These are phyloP conservation scores for Hypomontagnella submonticulosa DNA, from an alignment of 495 filamentous ascomycete genomes.

Conservation along the genomic window DNA sequence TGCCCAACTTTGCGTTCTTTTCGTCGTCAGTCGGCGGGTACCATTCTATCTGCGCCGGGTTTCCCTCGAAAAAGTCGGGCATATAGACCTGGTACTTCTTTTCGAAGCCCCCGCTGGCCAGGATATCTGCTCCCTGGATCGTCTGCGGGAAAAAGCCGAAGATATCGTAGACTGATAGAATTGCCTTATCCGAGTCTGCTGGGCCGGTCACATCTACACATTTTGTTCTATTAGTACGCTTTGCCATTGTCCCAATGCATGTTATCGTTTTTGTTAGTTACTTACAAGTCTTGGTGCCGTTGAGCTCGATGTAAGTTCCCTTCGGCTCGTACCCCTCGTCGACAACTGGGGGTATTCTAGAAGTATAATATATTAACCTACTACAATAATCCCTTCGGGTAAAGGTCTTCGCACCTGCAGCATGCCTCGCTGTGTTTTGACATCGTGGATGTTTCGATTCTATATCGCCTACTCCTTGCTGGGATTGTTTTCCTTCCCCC, in stretches of 20 bases:
- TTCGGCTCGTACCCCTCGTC: conserved; percentile 68
- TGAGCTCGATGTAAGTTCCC: conserved; percentile 69
- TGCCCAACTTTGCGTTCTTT: conserved; percentile 26
- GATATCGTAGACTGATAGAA: conserved; percentile 67
- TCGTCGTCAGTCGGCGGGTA: conserved; percentile 36
- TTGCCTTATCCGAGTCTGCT: conserved; percentile 61
- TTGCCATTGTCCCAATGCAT: too few relatives aligned
- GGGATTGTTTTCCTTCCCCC: not conserved
- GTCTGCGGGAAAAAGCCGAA: conserved; percentile 68
- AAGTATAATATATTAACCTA: not conserved
- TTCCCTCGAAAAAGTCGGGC: conserved; percentile 67
- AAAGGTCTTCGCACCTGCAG: conserved; percentile 10
- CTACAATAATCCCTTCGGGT: not conserved
- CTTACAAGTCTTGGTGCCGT: conserved; percentile 72
- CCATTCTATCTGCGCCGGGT: conserved; percentile 47
- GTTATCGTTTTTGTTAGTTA: not conserved
- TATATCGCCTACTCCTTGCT: not conserved
- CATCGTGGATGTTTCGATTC: conserved; percentile 3
- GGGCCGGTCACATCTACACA: conserved; percentile 64
- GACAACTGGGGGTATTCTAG: conserved; percentile 62
- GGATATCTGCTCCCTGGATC: conserved; percentile 68
- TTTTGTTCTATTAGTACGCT: too few relatives aligned
- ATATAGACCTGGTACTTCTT: conserved; percentile 65
- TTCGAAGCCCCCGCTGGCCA: conserved; percentile 57
- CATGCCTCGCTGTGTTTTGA: conserved; percentile 34